A percentile compares a stretch with the other conserved stretches of the same genome.
Evolutionary conservation across 2,329 filamentous ascomycete species (phyloP).

Genomic region (Claviceps capensis): DNA sequence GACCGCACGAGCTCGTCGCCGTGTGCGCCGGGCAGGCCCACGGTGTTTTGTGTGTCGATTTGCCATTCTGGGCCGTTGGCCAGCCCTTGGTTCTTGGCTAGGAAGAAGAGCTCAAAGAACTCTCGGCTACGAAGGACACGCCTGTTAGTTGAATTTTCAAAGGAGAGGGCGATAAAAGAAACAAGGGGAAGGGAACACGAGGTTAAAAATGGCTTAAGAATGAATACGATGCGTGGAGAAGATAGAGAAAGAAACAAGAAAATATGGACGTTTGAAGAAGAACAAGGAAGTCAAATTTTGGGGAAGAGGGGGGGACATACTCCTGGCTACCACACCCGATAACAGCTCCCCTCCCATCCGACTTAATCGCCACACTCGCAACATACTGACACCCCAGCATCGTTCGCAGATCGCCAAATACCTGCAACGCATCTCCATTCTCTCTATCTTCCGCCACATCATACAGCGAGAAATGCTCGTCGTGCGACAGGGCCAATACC

Average conservation of each 20-base stretch:
- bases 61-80: conserved; percentile 29
- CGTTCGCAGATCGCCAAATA: conserved; percentile 57
- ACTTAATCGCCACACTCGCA: conserved; percentile 49
- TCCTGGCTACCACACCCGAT: conserved; percentile 55
- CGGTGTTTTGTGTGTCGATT: conserved; percentile 39
- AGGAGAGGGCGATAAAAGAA: neutral
- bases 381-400: conserved; percentile 61
- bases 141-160: no score
- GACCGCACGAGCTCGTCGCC: conserved; percentile 49
- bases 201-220: no score
- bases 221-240: neutral
- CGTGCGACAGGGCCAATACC: conserved; percentile 62
- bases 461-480: conserved; percentile 66
- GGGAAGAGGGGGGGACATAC: conserved; percentile 27
- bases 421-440: conserved; percentile 38
- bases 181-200: neutral
- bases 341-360: conserved; percentile 42
- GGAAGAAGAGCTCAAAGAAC: conserved; percentile 45
- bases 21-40: conserved; percentile 49
- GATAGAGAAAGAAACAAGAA: no score
- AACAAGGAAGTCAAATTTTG: neutral
- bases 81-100: conserved; percentile 29
- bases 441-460: conserved; percentile 50
- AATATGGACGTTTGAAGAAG: neutral
- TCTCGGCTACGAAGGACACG: conserved; percentile 23